Percentiles rank a stretch among this genome's conserved stretches.
Evolutionary conservation across 2,329 filamentous ascomycete species (phyloP).

Genomic region (Thermoascus crustaceus): DNA sequence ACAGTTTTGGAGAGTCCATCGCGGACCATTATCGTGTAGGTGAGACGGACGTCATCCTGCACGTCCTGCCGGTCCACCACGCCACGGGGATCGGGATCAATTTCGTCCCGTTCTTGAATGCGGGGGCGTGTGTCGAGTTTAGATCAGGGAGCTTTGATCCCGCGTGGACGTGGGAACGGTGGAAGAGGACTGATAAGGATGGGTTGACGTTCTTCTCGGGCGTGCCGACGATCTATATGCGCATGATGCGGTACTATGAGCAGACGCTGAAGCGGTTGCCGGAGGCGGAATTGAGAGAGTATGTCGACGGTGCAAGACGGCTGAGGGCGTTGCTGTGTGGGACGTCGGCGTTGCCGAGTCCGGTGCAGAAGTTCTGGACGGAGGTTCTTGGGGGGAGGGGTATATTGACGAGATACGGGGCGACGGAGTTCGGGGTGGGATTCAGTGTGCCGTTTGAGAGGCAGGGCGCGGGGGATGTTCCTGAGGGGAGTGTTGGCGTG

Average conservation of each 20-base stretch:
- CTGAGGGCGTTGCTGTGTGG: conserved; percentile 19
- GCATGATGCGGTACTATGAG: conserved; percentile 29
- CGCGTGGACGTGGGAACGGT: conserved; percentile 32
- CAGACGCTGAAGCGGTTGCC: conserved; percentile 14
- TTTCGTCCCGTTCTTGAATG: conserved; percentile 30
- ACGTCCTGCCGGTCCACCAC: conserved; percentile 25
- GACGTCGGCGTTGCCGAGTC: conserved; percentile 42
- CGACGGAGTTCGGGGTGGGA: conserved; percentile 37
- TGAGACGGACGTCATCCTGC: conserved; percentile 24
- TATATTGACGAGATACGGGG: conserved; percentile 39
- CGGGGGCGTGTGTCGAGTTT: conserved; percentile 36
- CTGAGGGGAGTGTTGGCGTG: no score
- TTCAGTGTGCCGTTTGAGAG: conserved; percentile 37
- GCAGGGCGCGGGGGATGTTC: conserved; percentile 24
- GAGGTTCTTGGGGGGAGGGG: conserved; percentile 31
- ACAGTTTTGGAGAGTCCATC: conserved; percentile 12
- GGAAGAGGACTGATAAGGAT: conserved; percentile 21
- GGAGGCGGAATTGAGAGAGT: conserved; percentile 22
- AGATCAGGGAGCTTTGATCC: conserved; percentile 32
- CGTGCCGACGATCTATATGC: conserved; percentile 39
- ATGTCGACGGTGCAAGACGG: conserved; percentile 33
- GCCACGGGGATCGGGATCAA: conserved; percentile 20
- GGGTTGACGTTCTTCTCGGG: conserved; percentile 30
- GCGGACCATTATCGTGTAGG: conserved; percentile 21
- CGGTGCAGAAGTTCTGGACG: conserved; percentile 46